Evolutionary conservation across 257 asterid species (phyloP).

Genomic region (Penstemon eatonii): DNA sequence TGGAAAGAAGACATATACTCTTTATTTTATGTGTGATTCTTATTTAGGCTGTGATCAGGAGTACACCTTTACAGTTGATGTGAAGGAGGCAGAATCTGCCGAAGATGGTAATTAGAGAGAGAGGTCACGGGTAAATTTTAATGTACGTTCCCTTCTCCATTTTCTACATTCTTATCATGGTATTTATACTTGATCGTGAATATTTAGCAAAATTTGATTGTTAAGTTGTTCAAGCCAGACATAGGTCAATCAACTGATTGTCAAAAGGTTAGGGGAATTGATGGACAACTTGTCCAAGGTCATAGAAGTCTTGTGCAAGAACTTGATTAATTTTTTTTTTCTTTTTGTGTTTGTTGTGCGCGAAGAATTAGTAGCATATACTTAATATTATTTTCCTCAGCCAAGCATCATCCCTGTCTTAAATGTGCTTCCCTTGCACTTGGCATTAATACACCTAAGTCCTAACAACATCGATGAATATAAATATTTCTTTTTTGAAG

Average conservation of each 20-base stretch:
- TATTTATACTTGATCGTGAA: background rate
- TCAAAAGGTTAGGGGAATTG: background rate
- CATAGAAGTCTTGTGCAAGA: background rate
- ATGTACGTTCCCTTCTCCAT: conserved; percentile 22
- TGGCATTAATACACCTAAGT: background rate
- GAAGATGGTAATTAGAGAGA: conserved; percentile 35
- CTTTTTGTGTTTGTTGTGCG: background rate
- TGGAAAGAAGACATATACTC: conserved; percentile 47
- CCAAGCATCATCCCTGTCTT: background rate
- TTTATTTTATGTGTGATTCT: conserved; percentile 65
- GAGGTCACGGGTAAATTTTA: conserved; percentile 2
- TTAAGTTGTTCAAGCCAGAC: background rate
- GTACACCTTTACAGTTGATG: conserved; percentile 47
- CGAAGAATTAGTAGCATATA: background rate
- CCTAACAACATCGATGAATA: background rate
- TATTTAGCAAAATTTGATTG: background rate
- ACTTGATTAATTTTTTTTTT: background rate
- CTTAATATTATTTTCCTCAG: background rate
- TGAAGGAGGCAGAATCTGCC: conserved; percentile 37
- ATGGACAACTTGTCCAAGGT: background rate
- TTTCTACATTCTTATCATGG: background rate
- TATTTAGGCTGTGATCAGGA: conserved; percentile 65
- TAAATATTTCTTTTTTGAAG: background rate
- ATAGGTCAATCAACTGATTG: background rate
- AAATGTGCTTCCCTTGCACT: background rate